Evolutionary conservation across 2,329 filamentous ascomycete species (phyloP), one percentile per base, ranked within the genome.

Genomic region (Aspergillus proliferans): DNA sequence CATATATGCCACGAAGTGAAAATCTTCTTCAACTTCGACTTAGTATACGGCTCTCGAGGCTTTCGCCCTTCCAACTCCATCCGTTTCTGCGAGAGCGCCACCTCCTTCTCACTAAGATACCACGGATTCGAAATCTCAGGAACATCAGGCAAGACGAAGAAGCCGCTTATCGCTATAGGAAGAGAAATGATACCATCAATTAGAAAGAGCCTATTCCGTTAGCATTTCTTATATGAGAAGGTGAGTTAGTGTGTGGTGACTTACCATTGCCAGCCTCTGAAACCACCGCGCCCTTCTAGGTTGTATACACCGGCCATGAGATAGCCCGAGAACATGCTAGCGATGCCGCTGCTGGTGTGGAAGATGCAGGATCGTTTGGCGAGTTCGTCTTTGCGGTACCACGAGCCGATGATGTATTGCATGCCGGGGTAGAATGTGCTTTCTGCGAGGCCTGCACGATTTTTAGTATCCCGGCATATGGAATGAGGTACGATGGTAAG

Each of bases 1-100:
- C 83, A 86, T 1, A 86, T 79, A 52, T 83, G 83, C 83, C 84
- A 86, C 5, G 77, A 79, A 0, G 73, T 72, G 49, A 85, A 78
- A 15, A 86, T 85, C 56, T 77, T 79, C 62, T 73, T 75, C 36
- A 86, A 58, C 64, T 83, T 85, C 2, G 66, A 60, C 46, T 65
- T 69, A 0, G 74, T 77, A 53, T 76, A 78, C 0, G 74, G 73
- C 41, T 67, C 61, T 46, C 74, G 62, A 19, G 69, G 62, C 51
- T 71, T 62, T 9, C 77, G 64, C 15, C 76, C 74, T 61, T 78
- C 76, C 4, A 74, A 57, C 52, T 73, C 54, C 76, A 81, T 80
- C 22, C 78, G 65, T 52, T 73, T 73, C 47, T 71, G 67, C 0
- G 75, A 72, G 4, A 78, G 63, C 3, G 63, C 62, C 1, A 77